These are phyloP conservation scores for Claviceps pazoutovae DNA, from an alignment of 2,329 filamentous ascomycete genomes.

Conservation along the genomic window DNA sequence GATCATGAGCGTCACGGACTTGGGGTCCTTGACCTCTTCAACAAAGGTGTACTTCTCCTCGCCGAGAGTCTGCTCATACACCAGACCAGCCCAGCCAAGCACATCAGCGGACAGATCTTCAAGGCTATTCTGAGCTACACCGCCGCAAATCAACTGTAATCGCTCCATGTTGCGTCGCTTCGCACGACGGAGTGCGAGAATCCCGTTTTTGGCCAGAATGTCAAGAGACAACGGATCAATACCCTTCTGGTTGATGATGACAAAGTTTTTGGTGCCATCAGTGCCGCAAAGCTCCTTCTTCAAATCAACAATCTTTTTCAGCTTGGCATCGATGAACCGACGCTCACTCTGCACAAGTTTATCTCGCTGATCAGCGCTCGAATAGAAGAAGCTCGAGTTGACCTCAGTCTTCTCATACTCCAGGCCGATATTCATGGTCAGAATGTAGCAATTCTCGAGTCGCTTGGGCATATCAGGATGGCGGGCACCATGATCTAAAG, in stretches of 20 bases:
- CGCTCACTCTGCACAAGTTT: conserved; percentile 97
- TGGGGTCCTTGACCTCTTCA: conserved; percentile 96
- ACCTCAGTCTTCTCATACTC: conserved; percentile 99
- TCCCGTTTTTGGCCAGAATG: conserved; percentile 94
- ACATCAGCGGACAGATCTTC: conserved; percentile 80
- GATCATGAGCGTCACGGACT: conserved; percentile 94
- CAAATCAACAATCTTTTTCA: conserved; percentile 92
- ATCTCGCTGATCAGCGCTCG: conserved; percentile 87
- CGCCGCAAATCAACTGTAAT: conserved; percentile 86
- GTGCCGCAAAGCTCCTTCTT: conserved; percentile 96
- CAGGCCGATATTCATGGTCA: conserved; percentile 89
- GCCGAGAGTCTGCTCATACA: conserved; percentile 93
- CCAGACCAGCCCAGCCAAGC: conserved; percentile 88
- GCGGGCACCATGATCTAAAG: conserved; percentile 85
- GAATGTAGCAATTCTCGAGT: conserved; percentile 86
- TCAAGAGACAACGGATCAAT: conserved; percentile 94
- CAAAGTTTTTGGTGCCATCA: conserved; percentile 88
- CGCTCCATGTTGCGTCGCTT: conserved; percentile 99
- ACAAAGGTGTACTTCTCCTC: conserved; percentile 99
- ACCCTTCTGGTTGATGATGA: conserved; percentile 98
- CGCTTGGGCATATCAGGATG: conserved; percentile 98
- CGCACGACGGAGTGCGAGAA: conserved; percentile 81
- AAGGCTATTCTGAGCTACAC: conserved; percentile 85
- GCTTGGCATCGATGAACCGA: conserved; percentile 86
- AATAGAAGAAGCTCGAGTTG: conserved; percentile 98